Conservation (phyloP, 768 basidiomycete genomes). For the Boletus reticulatus region DNA sequence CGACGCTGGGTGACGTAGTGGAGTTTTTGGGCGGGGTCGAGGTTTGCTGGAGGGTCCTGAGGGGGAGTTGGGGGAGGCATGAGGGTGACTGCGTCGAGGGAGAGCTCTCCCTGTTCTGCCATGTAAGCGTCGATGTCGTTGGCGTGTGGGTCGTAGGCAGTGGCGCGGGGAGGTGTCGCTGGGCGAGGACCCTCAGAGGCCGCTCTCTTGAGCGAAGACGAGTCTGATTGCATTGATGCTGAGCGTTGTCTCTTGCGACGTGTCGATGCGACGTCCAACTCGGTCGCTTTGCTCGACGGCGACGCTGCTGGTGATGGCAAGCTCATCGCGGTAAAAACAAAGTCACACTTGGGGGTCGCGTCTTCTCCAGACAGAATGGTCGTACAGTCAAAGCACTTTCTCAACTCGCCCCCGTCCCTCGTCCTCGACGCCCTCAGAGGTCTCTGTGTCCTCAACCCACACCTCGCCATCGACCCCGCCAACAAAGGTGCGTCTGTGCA, state of each 20-base stretch:
- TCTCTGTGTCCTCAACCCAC: slow-evolving; percentile 66
- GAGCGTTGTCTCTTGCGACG: slow-evolving; percentile 72
- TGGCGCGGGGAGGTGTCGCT: slow-evolving; percentile 34
- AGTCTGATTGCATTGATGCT: slow-evolving; percentile 71
- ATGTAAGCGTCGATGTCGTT: slow-evolving; percentile 68
- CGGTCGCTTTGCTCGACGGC: slow-evolving; percentile 41
- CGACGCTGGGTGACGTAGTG: slow-evolving; percentile 47
- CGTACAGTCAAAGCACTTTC: slow-evolving; percentile 61
- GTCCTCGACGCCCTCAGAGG: slow-evolving; percentile 80
- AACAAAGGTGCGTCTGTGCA: slow-evolving; percentile 51
- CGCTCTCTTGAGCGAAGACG: slow-evolving; percentile 77
- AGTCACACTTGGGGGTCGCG: slow-evolving; percentile 11
- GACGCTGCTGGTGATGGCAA: slow-evolving; percentile 42
- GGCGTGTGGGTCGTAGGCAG: slow-evolving; percentile 13
- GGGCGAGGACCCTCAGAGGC: slow-evolving; percentile 62
- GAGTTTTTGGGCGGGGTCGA: slow-evolving; percentile 48
- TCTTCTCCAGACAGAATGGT: not conserved
- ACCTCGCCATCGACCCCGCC: slow-evolving; percentile 62
- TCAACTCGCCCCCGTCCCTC: slow-evolving; percentile 67
- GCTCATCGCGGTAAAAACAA: slow-evolving; percentile 36
- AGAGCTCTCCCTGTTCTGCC: slow-evolving; percentile 52
- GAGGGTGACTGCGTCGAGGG: slow-evolving; percentile 15
- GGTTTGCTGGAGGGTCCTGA: slow-evolving; percentile 19
- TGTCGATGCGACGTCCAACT: slow-evolving; percentile 30
- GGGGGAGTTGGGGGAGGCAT: slow-evolving; percentile 28